Conservation (phyloP, 768 basidiomycete genomes). For the Bullera alba region DNA sequence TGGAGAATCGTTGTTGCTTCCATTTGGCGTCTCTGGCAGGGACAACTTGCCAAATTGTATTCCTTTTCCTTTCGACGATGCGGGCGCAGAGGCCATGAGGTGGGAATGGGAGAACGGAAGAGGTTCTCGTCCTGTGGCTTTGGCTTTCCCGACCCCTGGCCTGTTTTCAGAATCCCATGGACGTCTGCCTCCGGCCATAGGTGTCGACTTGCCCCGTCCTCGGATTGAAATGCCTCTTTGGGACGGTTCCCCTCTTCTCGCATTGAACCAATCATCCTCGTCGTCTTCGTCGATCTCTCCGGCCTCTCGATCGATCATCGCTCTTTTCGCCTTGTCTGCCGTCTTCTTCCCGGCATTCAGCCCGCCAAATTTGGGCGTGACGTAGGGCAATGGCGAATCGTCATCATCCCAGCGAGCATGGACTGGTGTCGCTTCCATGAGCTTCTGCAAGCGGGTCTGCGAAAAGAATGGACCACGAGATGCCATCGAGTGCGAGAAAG, state of each 20-base stretch:
- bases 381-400: constrained; percentile 17
- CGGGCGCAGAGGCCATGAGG: neutral
- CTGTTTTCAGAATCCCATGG: constrained; percentile 22
- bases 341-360: constrained; percentile 23
- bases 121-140: neutral
- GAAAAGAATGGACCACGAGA: constrained; percentile 22
- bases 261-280: constrained; percentile 24
- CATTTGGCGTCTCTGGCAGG: neutral
- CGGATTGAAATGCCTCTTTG: neutral
- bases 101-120: constrained; percentile 5
- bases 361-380: constrained; percentile 14
- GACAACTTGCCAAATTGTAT: constrained; percentile 4
- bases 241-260: constrained; percentile 2
- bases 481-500: constrained; percentile 26
- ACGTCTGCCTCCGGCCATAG: constrained; percentile 1
- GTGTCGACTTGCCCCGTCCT: constrained; percentile 6
- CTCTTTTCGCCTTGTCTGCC: constrained; percentile 20
- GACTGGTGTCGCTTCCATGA: constrained; percentile 5
- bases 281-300: constrained; percentile 8
- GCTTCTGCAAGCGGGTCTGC: neutral
- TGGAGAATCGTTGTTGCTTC: neutral
- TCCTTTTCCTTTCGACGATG: neutral
- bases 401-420: constrained; percentile 22
- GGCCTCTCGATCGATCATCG: constrained; percentile 1
- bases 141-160: neutral